These are phyloP conservation scores for Holtermannia corniformis DNA, from an alignment of 768 basidiomycete genomes.

Conservation along the genomic window DNA sequence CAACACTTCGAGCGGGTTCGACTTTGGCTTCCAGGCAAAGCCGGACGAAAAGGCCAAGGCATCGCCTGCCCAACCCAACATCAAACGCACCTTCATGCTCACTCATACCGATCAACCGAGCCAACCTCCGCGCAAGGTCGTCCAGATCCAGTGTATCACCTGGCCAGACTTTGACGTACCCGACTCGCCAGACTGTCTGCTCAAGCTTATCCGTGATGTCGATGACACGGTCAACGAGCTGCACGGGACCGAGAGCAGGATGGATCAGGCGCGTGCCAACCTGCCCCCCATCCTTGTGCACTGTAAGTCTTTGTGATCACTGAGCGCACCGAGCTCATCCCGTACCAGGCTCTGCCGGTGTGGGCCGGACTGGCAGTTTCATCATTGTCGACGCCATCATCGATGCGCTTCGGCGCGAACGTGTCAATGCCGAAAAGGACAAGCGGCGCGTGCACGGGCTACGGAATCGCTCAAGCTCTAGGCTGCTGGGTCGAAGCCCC, in stretches of 20 bases:
- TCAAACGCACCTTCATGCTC: conserved; percentile 54
- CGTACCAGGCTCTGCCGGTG: conserved; percentile 67
- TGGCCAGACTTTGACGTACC: conserved; percentile 99
- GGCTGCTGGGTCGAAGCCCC: not conserved
- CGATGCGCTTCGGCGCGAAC: conserved; percentile 28
- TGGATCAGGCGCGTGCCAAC: conserved; percentile 13
- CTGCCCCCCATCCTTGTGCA: conserved; percentile 37
- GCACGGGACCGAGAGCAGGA: not conserved
- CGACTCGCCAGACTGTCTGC: conserved; percentile 62
- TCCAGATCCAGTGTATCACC: conserved; percentile 83
- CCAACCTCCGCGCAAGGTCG: conserved; percentile 55
- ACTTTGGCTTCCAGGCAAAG: conserved; percentile 36
- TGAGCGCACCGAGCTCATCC: not conserved
- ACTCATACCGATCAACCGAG: conserved; percentile 55
- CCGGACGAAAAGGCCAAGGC: conserved; percentile 5
- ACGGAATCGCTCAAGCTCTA: not conserved
- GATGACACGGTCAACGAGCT: conserved; percentile 38
- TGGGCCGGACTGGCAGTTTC: conserved; percentile 88
- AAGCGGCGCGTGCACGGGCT: not conserved
- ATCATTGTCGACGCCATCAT: conserved; percentile 55
- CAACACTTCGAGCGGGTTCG: conserved; percentile 43
- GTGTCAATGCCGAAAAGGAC: not conserved
- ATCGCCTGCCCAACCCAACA: conserved; percentile 22
- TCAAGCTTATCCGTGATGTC: conserved; percentile 66
- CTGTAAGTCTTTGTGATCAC: conserved; percentile 23